Percentiles rank a stretch among this genome's conserved stretches.
These are phyloP conservation scores for Paramecium sonneborni DNA, from an alignment of 73 alveolate genomes.

Conservation along the genomic window DNA sequence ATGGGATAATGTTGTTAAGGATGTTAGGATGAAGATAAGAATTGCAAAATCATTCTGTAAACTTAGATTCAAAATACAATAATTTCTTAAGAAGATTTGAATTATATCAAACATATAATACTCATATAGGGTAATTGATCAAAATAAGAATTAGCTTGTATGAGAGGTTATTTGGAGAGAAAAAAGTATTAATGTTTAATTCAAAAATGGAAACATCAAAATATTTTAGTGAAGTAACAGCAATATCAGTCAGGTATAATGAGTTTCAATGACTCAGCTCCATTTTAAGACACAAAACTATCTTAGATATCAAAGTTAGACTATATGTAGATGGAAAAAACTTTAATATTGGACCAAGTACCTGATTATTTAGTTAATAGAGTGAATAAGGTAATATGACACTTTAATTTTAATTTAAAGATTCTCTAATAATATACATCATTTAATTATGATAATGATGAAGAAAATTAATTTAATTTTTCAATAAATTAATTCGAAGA, in stretches of 20 bases:
- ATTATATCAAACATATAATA: background rate
- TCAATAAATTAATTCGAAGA: background rate
- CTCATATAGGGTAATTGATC: background rate
- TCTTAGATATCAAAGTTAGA: background rate
- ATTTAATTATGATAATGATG: background rate
- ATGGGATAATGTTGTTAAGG: constrained; percentile 7
- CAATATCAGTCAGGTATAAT: background rate
- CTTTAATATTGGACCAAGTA: background rate
- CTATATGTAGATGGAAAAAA: background rate
- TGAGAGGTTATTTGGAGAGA: background rate
- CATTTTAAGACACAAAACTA: background rate
- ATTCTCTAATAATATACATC: background rate
- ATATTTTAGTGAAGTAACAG: background rate
- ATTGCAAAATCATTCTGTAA: background rate
- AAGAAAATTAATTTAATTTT: background rate
- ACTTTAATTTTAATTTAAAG: background rate
- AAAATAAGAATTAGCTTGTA: background rate
- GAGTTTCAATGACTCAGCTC: background rate
- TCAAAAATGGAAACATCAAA: background rate
- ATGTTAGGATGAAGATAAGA: background rate
- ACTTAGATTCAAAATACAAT: background rate
- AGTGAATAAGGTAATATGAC: constrained; percentile 1
- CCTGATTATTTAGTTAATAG: constrained; percentile 24
- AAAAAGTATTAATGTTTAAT: background rate
- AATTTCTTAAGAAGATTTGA: background rate